Conservation (phyloP, 257 asterid species). For the Nicotiana obtusifolia region DNA sequence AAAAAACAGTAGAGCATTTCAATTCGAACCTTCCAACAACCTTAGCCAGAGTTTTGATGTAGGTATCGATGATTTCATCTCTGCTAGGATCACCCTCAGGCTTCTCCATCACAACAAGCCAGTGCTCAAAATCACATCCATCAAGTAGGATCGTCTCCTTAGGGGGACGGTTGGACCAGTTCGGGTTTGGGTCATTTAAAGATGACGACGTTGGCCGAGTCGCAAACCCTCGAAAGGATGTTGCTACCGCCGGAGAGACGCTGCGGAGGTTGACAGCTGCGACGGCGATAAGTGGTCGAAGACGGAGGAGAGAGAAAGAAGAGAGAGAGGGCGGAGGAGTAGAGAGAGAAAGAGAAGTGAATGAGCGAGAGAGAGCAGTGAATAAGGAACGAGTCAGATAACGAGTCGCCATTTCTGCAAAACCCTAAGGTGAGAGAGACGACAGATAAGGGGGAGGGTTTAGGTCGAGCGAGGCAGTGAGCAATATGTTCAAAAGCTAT, state of each 20-base stretch:
- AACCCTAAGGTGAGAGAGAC: slow-evolving; percentile 25
- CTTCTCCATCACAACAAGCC: slow-evolving; percentile 92
- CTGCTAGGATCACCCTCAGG: slow-evolving; percentile 72
- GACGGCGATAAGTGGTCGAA: slow-evolving; percentile 56
- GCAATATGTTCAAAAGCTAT: no score
- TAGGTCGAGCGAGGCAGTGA: not conserved
- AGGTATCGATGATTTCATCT: slow-evolving; percentile 69
- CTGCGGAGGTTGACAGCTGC: slow-evolving; percentile 27
- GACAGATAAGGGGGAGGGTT: slow-evolving; percentile 27
- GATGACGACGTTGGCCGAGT: slow-evolving; percentile 63
- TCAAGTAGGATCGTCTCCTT: slow-evolving; percentile 92
- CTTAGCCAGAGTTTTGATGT: slow-evolving; percentile 65
- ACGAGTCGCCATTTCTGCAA: slow-evolving; percentile 61
- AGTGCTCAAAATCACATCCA: slow-evolving; percentile 97
- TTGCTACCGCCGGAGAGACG: slow-evolving; percentile 24
- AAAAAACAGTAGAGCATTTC: not conserved
- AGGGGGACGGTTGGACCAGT: slow-evolving; percentile 93
- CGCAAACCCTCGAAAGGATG: slow-evolving; percentile 48
- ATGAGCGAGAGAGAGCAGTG: slow-evolving; percentile 33
- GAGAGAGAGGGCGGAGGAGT: slow-evolving; percentile 17
- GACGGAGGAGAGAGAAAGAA: slow-evolving; percentile 38
- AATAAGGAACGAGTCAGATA: slow-evolving; percentile 44
- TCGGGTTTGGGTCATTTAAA: slow-evolving; percentile 78
- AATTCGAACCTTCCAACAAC: slow-evolving; percentile 68
- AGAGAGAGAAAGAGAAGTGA: slow-evolving; percentile 31